A percentile compares a stretch with the other conserved stretches of the same genome.
Evolutionary conservation across 2,329 filamentous ascomycete genomes (phyloP).

Genomic region (Arachnomyces sp.): DNA sequence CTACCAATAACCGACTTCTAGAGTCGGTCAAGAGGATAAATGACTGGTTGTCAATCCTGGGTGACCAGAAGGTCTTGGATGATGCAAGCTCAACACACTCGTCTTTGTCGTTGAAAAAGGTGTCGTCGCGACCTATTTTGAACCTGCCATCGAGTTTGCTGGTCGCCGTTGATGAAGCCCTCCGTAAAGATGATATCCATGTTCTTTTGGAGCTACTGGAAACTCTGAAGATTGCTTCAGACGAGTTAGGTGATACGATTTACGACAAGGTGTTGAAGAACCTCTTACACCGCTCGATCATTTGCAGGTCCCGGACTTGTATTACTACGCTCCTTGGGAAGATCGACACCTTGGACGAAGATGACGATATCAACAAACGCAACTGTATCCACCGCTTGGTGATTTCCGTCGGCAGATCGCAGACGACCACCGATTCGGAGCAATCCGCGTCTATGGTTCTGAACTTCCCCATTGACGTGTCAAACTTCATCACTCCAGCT

Average conservation of each 20-base stretch:
- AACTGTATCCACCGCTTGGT: constrained; percentile 91
- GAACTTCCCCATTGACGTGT: constrained; percentile 47
- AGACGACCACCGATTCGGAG: constrained; percentile 48
- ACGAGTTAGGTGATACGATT: constrained; percentile 55
- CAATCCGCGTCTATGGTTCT: constrained; percentile 46
- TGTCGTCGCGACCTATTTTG: constrained; percentile 66
- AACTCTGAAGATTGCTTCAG: constrained; percentile 49
- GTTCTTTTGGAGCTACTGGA: constrained; percentile 45
- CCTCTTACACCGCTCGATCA: constrained; percentile 48
- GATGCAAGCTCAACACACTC: constrained; percentile 66
- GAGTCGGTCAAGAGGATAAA: constrained; percentile 65
- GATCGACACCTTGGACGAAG: constrained; percentile 68
- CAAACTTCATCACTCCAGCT: constrained; percentile 73
- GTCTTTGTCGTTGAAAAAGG: constrained; percentile 58
- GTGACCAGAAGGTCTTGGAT: constrained; percentile 67
- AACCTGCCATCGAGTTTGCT: constrained; percentile 57
- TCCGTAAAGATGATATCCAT: constrained; percentile 34
- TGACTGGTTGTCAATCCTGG: constrained; percentile 78
- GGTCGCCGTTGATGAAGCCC: constrained; percentile 33
- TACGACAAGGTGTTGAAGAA: constrained; percentile 51
- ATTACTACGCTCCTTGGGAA: constrained; percentile 64
- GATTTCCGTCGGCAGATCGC: constrained; percentile 78
- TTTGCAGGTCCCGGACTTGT: constrained; percentile 63
- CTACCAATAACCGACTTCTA: constrained; percentile 59
- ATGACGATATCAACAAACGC: constrained; percentile 86